Evolutionary conservation across 441 rosid genomes (phyloP).

Genomic region (Gossypium schwendimanii): DNA sequence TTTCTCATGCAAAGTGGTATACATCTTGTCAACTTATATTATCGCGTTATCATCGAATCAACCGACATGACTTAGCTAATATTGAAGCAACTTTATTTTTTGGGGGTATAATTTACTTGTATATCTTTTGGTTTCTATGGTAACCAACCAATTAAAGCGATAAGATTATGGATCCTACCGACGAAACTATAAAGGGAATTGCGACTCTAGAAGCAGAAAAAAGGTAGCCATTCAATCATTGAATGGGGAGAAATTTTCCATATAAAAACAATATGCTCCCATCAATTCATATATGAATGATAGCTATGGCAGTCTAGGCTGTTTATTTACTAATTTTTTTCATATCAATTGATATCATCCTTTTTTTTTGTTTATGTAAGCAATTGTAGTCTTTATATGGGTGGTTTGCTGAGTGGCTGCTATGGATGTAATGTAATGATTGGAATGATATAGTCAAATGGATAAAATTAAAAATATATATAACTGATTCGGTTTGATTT

Average conservation of each 20-base stretch:
- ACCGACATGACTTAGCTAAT: background rate
- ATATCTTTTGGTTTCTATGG: background rate
- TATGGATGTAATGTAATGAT: background rate
- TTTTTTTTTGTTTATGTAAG: background rate
- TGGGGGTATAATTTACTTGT: no score
- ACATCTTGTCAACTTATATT: background rate
- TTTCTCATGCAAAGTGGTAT: background rate
- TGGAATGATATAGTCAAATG: background rate
- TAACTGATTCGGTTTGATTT: no score
- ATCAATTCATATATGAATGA: background rate
- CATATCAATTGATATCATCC: background rate
- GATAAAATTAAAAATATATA: background rate
- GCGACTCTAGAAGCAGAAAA: background rate
- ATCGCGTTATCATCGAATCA: background rate
- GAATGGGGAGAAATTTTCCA: conserved; percentile 3
- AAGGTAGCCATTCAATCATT: conserved; percentile 3
- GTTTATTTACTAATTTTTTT: background rate
- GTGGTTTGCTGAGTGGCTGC: background rate
- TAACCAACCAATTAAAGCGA: background rate
- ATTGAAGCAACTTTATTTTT: background rate
- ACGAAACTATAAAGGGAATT: background rate
- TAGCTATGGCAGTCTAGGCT: background rate
- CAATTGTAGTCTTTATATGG: background rate
- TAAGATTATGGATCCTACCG: background rate
- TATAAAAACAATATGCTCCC: background rate